Percentiles rank a stretch among this genome's conserved stretches.
Evolutionary conservation across 1,284 basidiomycete species (phyloP).

Genomic region (Cutaneotrichosporon spelunceum): DNA sequence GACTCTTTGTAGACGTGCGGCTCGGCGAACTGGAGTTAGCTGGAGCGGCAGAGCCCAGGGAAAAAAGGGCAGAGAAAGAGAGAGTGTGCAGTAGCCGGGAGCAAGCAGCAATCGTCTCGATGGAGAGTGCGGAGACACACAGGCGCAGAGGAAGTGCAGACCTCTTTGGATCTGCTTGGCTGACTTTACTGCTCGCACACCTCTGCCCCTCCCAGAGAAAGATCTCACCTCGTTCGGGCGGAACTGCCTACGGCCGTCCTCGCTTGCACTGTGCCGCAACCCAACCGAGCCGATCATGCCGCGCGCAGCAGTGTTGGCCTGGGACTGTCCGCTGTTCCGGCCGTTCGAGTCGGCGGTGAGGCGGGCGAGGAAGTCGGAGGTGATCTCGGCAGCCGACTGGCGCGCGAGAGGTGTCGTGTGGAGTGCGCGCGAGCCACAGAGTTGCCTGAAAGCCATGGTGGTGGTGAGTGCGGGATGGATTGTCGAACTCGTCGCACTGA

Average conservation of each 20-base stretch:
- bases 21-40: conserved; percentile 18
- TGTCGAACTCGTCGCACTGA: too few species aligned
- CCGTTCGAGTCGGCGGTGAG: conserved; percentile 8
- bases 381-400: conserved; percentile 14
- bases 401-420: conserved; percentile 11
- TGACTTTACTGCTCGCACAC: not conserved
- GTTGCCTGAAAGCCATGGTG: not conserved
- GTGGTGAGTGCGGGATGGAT: not conserved
- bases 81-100: too few species aligned
- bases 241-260: conserved; percentile 13
- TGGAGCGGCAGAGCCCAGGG: too few species aligned
- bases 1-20: conserved; percentile 20
- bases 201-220: not conserved
- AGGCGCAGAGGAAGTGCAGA: too few species aligned
- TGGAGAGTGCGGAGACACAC: too few species aligned
- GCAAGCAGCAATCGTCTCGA: too few species aligned
- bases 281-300: conserved; percentile 22
- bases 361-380: conserved; percentile 25
- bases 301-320: conserved; percentile 15
- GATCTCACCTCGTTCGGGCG: conserved; percentile 14
- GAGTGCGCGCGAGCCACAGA: not conserved
- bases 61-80: too few species aligned
- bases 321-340: not conserved
- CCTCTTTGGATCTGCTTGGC: too few species aligned
- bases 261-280: conserved; percentile 9